Evolutionary conservation across 192 early-diverging fungal genomes (phyloP).

Genomic region (Coemansia sp.): DNA sequence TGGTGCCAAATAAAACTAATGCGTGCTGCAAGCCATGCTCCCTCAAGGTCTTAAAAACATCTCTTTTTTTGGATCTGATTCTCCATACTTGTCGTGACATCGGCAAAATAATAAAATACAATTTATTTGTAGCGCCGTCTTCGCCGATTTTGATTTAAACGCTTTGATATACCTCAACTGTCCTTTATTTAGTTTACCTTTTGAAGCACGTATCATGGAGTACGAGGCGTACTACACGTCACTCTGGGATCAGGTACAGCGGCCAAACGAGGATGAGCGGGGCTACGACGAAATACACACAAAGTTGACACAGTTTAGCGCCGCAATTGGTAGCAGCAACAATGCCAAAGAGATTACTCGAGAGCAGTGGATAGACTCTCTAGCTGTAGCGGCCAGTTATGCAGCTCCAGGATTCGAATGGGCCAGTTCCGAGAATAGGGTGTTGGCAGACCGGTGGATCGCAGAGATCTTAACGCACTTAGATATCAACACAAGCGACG

Average conservation of each 20-base stretch:
- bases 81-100: background rate
- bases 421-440: background rate
- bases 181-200: background rate
- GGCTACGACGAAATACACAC: background rate
- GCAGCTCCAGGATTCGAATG: conserved; percentile 19
- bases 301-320: background rate
- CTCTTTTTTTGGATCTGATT: background rate
- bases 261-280: background rate
- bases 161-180: background rate
- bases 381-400: conserved; percentile 32
- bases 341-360: background rate
- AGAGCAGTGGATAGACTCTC: conserved; percentile 13
- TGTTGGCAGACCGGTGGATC: conserved; percentile 16
- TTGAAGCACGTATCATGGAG: conserved; percentile 2
- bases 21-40: too few species aligned
- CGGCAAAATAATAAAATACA: background rate
- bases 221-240: conserved; percentile 22
- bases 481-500: background rate
- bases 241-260: conserved; percentile 26
- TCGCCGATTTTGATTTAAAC: background rate
- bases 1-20: too few species aligned
- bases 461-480: conserved; percentile 6
- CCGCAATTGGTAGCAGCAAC: background rate
- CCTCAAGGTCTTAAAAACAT: too few species aligned
- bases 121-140: background rate